Percentiles rank a stretch among this genome's conserved stretches.
phyloP scores from a whole-genome alignment of 805 yeast species.

The Kluyveromyces siamensis region DNA sequence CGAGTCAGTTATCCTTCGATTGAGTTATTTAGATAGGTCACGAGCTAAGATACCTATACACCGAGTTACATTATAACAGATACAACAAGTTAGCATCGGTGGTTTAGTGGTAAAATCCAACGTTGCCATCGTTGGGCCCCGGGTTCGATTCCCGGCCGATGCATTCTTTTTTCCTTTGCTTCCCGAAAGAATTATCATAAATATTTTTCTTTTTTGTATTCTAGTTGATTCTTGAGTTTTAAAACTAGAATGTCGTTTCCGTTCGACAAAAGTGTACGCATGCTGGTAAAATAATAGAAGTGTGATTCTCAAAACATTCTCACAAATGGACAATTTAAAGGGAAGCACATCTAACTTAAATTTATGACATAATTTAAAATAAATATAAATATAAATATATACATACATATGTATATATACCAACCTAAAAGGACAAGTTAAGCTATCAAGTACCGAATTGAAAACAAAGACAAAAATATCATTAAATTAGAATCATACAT shows the following conservation, averaged over 20 bases:
- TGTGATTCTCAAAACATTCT: too few relatives aligned
- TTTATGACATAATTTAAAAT: too few relatives aligned
- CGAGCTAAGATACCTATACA: too few relatives aligned
- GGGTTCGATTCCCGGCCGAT: conserved; percentile 28
- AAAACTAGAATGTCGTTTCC: neutral
- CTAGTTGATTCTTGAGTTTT: too few relatives aligned
- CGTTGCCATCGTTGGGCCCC: conserved; percentile 29
- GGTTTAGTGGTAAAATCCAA: conserved; percentile 28
- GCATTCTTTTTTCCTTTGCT: conserved; percentile 7
- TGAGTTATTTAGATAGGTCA: too few relatives aligned
- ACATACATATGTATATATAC: too few relatives aligned
- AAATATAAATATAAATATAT: too few relatives aligned
- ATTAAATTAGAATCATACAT: neutral
- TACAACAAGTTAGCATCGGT: conserved; percentile 16
- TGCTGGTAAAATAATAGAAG: too few relatives aligned
- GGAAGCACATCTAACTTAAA: too few relatives aligned
- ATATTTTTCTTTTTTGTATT: neutral
- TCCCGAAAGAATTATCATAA: neutral
- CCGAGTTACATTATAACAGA: neutral
- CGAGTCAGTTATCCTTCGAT: too few relatives aligned
- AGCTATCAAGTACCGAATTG: neutral
- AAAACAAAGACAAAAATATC: neutral
- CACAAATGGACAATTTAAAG: too few relatives aligned
- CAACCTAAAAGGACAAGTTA: neutral
- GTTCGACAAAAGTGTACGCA: too few relatives aligned